Evolutionary conservation across 1,284 basidiomycete species (phyloP), one percentile per base, ranked within the genome.

Genomic region (Ganoderma lucidum): DNA sequence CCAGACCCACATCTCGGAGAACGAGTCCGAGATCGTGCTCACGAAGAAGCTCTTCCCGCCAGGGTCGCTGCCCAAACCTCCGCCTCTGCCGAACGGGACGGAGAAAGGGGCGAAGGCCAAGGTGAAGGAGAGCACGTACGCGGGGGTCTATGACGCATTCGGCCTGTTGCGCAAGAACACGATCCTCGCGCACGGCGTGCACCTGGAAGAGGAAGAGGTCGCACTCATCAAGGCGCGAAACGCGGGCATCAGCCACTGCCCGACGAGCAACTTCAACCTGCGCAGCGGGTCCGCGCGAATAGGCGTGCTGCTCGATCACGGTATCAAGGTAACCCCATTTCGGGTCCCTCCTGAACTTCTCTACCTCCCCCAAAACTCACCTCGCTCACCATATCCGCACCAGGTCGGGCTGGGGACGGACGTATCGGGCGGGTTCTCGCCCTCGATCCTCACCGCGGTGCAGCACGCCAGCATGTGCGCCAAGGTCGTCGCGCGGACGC

Each of bases 1-100:
- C 63, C 97, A 99, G 81, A 99, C 97, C 0, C 97, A 99, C 80
- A 90, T 99, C 44, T 91, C 92, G 32, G 97, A 99, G 83, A 98
- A 96, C 79, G 81, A 79, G 6, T 80, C 85, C 30, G 97, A 99
- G 80, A 87, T 98, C 70, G 84, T 81, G 37, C 88, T 87, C 74
- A 92, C 93, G 3, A 84, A 87, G 69, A 71, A 84, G 64, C 83
- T 94, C 51, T 98, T 96, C 81, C 88, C 90, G 44, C 66, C 70
- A 23, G 62, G 63, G 28, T 62, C 63, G 6, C 74, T 79, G n/a
- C 74, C 76, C 14, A 35, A 39, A 9, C 73, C 71, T 2, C 71
- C 73, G 45, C 67, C 5, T 23, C 56, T 59, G 6, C 65, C 70
- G 44, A 35, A 55, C 12, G 63, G 17, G 0, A 81, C 83, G 19